A percentile compares a stretch with the other conserved stretches of the same genome.
Conservation (phyloP, 148 eudicot species). For the Rhododendron simsii region DNA sequence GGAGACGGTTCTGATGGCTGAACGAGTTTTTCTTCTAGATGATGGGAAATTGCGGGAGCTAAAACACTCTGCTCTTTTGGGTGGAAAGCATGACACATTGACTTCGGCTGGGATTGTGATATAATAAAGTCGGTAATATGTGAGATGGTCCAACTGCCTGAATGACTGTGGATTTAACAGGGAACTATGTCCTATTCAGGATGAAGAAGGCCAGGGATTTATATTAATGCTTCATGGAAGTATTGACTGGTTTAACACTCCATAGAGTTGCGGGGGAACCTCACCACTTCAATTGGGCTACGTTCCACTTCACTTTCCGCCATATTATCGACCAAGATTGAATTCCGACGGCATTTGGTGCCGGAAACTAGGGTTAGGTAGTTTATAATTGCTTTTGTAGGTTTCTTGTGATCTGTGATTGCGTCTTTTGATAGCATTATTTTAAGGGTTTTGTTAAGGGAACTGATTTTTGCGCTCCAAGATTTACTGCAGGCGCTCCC, state of each 20-base stretch:
- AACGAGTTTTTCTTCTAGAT: constrained; percentile 57
- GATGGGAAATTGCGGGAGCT: constrained; percentile 70
- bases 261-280: not conserved
- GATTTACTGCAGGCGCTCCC: too few species aligned
- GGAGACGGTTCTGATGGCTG: constrained; percentile 91
- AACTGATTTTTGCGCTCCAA: too few species aligned
- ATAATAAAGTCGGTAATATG: constrained; percentile 6
- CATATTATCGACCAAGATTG: not conserved
- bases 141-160: not conserved
- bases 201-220: not conserved
- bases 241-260: not conserved
- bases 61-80: constrained; percentile 49
- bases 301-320: not conserved
- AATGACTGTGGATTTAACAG: not conserved
- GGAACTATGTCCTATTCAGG: not conserved
- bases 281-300: not conserved
- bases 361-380: not conserved
- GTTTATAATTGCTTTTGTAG: not conserved
- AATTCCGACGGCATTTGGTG: not conserved
- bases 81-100: constrained; percentile 34
- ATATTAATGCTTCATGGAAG: not conserved
- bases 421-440: not conserved
- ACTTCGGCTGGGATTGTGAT: constrained; percentile 46
- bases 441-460: too few species aligned
- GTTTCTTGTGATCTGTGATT: not conserved